Evolutionary conservation across 345 rosid species (phyloP).

Genomic region (Eucalyptus viminalis): DNA sequence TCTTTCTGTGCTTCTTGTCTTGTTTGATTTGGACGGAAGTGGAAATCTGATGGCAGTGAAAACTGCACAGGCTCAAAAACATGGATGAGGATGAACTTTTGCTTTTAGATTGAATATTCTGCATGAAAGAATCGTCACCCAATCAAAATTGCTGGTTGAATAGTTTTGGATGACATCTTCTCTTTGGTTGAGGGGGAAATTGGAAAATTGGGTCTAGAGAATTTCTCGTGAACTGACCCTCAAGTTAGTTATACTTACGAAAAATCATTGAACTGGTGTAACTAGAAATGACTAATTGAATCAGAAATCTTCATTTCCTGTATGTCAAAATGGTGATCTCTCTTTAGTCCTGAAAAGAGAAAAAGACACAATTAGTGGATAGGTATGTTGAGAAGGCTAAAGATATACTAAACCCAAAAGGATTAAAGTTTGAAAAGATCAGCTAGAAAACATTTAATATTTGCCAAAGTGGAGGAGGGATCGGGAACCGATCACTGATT

Average conservation of each 20-base stretch:
- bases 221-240: background rate
- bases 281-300: background rate
- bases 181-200: background rate
- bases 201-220: background rate
- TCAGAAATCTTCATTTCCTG: background rate
- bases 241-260: background rate
- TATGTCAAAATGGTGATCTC: background rate
- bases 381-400: background rate
- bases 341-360: background rate
- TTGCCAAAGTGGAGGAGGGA: background rate
- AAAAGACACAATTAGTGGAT: background rate
- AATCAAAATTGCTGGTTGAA: background rate
- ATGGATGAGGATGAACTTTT: background rate
- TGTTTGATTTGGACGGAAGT: background rate
- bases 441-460: background rate
- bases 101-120: background rate
- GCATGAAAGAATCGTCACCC: background rate
- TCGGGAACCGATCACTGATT: background rate
- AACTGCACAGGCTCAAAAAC: background rate
- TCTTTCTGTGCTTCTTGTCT: background rate
- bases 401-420: background rate
- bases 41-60: background rate
- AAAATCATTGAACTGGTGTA: background rate
- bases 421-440: background rate
- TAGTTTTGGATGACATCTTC: background rate